Evolutionary conservation across 78 protist species (phyloP), one percentile per base, ranked within the genome.

Genomic region (Protostelium mycophagum): DNA sequence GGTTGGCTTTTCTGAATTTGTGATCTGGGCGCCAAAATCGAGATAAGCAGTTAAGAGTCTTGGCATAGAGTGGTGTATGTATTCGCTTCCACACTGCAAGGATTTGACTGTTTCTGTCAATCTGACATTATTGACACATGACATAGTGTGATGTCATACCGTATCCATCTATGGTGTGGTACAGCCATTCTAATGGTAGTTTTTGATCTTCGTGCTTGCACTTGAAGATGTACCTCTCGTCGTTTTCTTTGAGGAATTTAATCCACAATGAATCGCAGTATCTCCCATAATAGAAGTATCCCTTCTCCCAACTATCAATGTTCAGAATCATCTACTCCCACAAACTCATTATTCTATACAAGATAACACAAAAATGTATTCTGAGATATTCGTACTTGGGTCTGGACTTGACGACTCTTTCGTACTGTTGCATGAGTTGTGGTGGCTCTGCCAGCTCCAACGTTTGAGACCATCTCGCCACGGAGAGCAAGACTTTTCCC

Each of bases 11-110:
- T 88, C 91, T 16, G 37, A 51, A 1, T 28, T 25, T 9, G 73
- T 83, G 29, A 89, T 38, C 28, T 84, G 28, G n/a, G 90, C n/a
- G 38, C 96, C 97, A 37, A 37, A 91, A 9, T 93, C 97, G 28
- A 91, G 90, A 95, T 96, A 96, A 9, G 94, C 38, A 0, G 98
- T 91, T 1, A 97, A 37, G 37, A 97, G 29, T 37, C 96, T 88
- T 9, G 98, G 93, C 37, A 97, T 34, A 23, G 96, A 85, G n/a
- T 88, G 92, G 83, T 38, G 91, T 25, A 94, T 36, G 90, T 90
- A 90, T 39, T 90, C 28, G 36, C 36, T 29, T 35, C 96, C 96
- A 9, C 83, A 28, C 9, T 0, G 28, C 16, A 96, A 84, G 1
- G 97, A 83, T 10, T 35, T 38, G 29, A 90, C 95, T 87, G 89